Evolutionary conservation across 1,284 basidiomycete genomes (phyloP), one percentile per base, ranked within the genome.

Genomic region (Rhizoctonia solani): DNA sequence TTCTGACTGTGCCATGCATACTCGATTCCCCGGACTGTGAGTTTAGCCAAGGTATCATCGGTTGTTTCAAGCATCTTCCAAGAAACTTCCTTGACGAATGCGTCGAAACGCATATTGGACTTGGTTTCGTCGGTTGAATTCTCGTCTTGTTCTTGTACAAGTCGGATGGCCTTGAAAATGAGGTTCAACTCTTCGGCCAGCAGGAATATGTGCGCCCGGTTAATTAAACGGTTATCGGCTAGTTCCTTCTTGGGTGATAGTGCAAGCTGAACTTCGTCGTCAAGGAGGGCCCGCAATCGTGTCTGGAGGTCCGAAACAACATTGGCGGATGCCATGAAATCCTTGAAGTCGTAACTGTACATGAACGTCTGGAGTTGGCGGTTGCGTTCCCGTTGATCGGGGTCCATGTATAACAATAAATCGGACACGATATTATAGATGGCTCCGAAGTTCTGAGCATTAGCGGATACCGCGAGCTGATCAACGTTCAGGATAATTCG

Each of bases 1-100:
- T 92, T 91, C 70, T 92, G 88, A 76, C 86, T 93, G 56, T 94
- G 80, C 89, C 93, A 93, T 49, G 86, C 86, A 76, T 90, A 95
- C 71, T 91, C 82, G 71, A 90, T 90, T 68, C 87, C 84, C 56
- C 87, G 85, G 65, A 97, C 84, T 16, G 91, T 89, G 53, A 98
- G 82, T 77, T 98, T 97, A 30, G 93, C 89, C 0, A 98, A 82
- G 32, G 95, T 82, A 56, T 89, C 85, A 47, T 83, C 83, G 39
- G 85, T 78, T 66, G 88, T 83, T 70, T 93, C 91, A 37, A 97
- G 80, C 93, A 99, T 97, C 72, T 86, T 85, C 95, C 95, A 99
- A 0, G 92, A 93, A 56, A 99, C 88, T 74, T 95, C 91, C 8
- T 88, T 86, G 0, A 94, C 93, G 4, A 87, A 87, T 0, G 93